phyloP scores from a whole-genome alignment of 116 monocot species.

The Papilionanthe hybrid region DNA sequence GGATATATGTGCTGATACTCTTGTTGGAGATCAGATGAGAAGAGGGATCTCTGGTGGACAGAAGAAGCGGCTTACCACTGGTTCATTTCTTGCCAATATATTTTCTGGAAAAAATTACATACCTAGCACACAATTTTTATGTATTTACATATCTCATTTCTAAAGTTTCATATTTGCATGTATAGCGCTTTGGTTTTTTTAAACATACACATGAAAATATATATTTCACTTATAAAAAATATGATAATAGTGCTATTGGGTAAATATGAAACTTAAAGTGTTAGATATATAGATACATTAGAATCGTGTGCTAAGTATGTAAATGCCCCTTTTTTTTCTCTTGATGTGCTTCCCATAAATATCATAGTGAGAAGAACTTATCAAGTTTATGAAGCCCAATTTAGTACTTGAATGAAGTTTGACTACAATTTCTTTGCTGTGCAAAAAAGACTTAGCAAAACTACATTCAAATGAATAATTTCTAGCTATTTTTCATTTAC shows the following conservation, averaged over 20 bases:
- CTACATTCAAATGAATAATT: background rate
- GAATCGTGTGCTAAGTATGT: too few species aligned
- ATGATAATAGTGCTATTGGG: too few species aligned
- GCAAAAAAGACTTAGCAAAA: background rate
- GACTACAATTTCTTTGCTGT: background rate
- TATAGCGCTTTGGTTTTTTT: too few species aligned
- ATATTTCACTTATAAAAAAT: too few species aligned
- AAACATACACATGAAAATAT: too few species aligned
- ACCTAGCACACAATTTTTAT: too few species aligned
- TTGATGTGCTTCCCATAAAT: background rate
- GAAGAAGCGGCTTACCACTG: slow-evolving; percentile 20
- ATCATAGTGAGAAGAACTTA: background rate
- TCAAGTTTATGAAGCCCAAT: background rate
- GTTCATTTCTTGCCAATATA: slow-evolving; percentile 6
- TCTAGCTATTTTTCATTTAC: background rate
- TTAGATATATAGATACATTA: too few species aligned
- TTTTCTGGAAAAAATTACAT: too few species aligned
- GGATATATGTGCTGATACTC: slow-evolving; percentile 19
- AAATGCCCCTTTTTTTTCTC: too few species aligned
- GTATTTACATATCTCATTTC: too few species aligned
- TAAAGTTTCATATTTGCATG: too few species aligned
- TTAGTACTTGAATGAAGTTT: background rate
- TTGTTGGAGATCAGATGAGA: slow-evolving; percentile 20
- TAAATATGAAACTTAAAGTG: too few species aligned
- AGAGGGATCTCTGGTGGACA: slow-evolving; percentile 20